Evolutionary conservation across 768 basidiomycete species (phyloP).

Genomic region (Vishniacozyma victoriae): DNA sequence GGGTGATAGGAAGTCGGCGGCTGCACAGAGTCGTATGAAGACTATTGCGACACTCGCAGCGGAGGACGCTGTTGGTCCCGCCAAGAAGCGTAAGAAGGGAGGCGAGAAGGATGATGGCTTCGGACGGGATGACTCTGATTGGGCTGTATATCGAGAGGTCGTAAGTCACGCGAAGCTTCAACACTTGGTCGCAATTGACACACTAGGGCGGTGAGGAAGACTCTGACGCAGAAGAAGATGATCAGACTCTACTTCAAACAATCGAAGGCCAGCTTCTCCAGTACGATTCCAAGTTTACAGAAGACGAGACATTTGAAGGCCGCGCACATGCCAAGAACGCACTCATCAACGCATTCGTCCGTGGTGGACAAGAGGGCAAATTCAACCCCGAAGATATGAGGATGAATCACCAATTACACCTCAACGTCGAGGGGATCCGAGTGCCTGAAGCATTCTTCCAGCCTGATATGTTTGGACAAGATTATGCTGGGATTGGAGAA

Average conservation of each 20-base stretch:
- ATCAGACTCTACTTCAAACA: constrained; percentile 61
- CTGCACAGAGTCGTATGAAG: constrained; percentile 93
- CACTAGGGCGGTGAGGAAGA: constrained; percentile 51
- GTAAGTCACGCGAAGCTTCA: constrained; percentile 54
- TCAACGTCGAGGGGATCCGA: constrained; percentile 83
- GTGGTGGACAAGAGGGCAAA: constrained; percentile 44
- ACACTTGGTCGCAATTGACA: too few relatives aligned
- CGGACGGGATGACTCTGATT: constrained; percentile 89
- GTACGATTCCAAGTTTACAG: constrained; percentile 77
- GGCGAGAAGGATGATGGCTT: constrained; percentile 78
- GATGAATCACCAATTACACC: constrained; percentile 62
- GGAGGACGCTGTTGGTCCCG: constrained; percentile 66
- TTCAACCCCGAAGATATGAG: constrained; percentile 57
- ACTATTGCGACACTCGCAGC: constrained; percentile 84
- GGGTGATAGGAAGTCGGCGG: constrained; percentile 86
- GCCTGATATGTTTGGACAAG: constrained; percentile 88
- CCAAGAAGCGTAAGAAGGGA: constrained; percentile 69
- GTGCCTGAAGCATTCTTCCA: constrained; percentile 90
- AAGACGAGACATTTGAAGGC: constrained; percentile 73
- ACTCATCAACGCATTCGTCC: constrained; percentile 71
- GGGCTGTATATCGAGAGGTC: constrained; percentile 96
- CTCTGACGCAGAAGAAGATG: constrained; percentile 84
- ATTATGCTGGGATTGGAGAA: constrained; percentile 91
- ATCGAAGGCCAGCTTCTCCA: constrained; percentile 76
- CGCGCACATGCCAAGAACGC: constrained; percentile 71